A percentile compares a stretch with the other conserved stretches of the same genome.
These are phyloP conservation scores for Penicillium corylophilum DNA, from an alignment of 2,329 filamentous ascomycete genomes.

Conservation along the genomic window DNA sequence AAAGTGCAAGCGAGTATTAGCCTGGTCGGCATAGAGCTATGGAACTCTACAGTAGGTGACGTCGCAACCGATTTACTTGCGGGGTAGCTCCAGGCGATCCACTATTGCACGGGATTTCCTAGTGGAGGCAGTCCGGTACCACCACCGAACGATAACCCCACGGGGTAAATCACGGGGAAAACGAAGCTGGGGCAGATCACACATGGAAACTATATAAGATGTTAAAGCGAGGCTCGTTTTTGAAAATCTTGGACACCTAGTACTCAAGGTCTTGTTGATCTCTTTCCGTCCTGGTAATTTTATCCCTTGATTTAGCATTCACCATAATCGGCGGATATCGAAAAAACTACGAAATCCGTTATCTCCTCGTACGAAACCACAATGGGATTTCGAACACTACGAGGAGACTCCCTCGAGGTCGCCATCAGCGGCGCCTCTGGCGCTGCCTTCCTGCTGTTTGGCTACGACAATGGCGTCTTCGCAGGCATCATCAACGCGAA, in stretches of 20 bases:
- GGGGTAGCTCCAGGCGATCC: background rate
- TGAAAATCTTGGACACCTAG: too few relatives aligned
- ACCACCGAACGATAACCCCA: too few relatives aligned
- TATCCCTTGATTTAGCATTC: too few relatives aligned
- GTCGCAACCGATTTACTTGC: background rate
- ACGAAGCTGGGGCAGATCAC: background rate
- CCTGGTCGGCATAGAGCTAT: background rate
- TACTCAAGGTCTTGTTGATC: too few relatives aligned
- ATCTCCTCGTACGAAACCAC: background rate
- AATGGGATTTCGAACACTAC: background rate
- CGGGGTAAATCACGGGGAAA: background rate
- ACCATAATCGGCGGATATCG: too few relatives aligned
- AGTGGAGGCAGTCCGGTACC: too few relatives aligned
- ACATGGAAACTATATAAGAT: background rate
- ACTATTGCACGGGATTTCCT: too few relatives aligned
- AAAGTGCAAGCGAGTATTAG: background rate
- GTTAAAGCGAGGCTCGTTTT: background rate
- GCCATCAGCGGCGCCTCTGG: background rate
- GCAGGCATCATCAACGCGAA: conserved; percentile 11
- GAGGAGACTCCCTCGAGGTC: background rate
- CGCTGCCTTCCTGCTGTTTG: conserved; percentile 11
- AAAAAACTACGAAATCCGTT: background rate
- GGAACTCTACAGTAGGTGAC: background rate
- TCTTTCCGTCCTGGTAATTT: too few relatives aligned
- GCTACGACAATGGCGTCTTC: conserved; percentile 23